These are phyloP conservation scores for Serpula lacrymans DNA, from an alignment of 768 basidiomycete genomes.

Conservation along the genomic window DNA sequence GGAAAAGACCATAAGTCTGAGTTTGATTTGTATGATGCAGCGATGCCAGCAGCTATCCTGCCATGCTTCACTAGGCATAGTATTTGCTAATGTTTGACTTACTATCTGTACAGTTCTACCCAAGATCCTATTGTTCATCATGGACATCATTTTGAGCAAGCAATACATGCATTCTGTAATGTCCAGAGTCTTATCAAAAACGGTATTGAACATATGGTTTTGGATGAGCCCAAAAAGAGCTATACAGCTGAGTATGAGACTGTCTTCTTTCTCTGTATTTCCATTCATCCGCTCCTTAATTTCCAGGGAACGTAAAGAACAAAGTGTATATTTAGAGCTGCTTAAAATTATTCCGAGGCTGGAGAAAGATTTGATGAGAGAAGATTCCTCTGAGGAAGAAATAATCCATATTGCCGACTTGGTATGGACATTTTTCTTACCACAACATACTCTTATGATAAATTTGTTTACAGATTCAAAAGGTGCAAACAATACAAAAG, in stretches of 20 bases:
- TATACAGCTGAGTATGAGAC: not conserved
- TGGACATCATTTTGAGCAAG: conserved; percentile 18
- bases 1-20: not conserved
- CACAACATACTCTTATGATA: not conserved
- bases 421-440: not conserved
- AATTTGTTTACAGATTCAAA: not conserved
- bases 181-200: conserved; percentile 16
- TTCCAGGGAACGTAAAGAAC: conserved; percentile 2
- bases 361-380: not conserved
- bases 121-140: conserved; percentile 18
- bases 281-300: too few species aligned
- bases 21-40: not conserved
- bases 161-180: conserved; percentile 17
- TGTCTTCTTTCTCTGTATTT: too few species aligned
- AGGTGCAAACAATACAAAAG: conserved; percentile 4
- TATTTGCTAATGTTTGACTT: not conserved
- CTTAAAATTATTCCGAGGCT: conserved; percentile 2
- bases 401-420: not conserved
- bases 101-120: not conserved
- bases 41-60: too few species aligned
- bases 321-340: conserved; percentile 2
- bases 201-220: conserved; percentile 9
- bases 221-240: not conserved
- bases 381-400: conserved; percentile 2
- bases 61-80: too few species aligned